Evolutionary conservation across 108 stramenopile genomes (phyloP).

Genomic region (Nitzschia putrida): DNA sequence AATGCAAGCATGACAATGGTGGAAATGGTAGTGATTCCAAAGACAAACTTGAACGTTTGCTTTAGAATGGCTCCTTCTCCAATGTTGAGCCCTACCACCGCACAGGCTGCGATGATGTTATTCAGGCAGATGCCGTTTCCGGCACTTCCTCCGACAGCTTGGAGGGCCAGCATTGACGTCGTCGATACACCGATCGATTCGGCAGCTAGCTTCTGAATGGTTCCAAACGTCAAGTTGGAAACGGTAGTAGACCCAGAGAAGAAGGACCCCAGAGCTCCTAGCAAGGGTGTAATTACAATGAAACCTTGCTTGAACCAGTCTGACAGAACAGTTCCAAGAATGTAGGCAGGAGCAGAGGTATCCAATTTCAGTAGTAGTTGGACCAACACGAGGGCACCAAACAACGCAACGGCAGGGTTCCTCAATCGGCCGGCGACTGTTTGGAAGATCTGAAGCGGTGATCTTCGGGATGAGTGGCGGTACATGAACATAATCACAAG

Average conservation of each 20-base stretch:
- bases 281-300: slow-evolving; percentile 52
- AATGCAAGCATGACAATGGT: slow-evolving; percentile 58
- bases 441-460: slow-evolving; percentile 32
- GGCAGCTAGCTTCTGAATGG: slow-evolving; percentile 59
- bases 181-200: slow-evolving; percentile 50
- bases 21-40: slow-evolving; percentile 42
- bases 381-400: slow-evolving; percentile 59
- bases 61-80: slow-evolving; percentile 58
- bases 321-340: slow-evolving; percentile 56
- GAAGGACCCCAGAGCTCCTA: slow-evolving; percentile 63
- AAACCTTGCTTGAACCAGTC: slow-evolving; percentile 58
- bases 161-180: slow-evolving; percentile 60
- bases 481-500: slow-evolving; percentile 51
- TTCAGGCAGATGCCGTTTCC: slow-evolving; percentile 70
- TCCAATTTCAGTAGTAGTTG: slow-evolving; percentile 54
- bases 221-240: slow-evolving; percentile 70
- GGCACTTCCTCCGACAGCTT: slow-evolving; percentile 65
- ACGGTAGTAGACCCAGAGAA: slow-evolving; percentile 69
- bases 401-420: slow-evolving; percentile 57
- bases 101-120: slow-evolving; percentile 66
- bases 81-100: slow-evolving; percentile 55
- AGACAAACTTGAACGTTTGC: slow-evolving; percentile 52
- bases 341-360: slow-evolving; percentile 52
- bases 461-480: slow-evolving; percentile 39
- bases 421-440: slow-evolving; percentile 39